These are phyloP conservation scores for Fraxinus floribunda DNA, from an alignment of 305 asterid species.

Conservation along the genomic window DNA sequence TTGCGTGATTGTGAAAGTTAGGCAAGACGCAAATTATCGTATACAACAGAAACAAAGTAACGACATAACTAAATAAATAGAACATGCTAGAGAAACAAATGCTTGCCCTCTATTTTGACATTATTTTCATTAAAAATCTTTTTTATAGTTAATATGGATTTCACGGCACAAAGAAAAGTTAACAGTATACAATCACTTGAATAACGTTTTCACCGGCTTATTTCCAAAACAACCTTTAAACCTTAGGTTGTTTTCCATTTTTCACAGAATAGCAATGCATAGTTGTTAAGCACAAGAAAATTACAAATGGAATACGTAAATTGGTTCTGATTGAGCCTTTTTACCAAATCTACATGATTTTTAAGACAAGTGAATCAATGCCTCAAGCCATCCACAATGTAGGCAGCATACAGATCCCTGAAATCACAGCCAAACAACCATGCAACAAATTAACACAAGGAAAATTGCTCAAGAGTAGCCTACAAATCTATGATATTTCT, in stretches of 20 bases:
- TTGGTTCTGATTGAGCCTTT: background rate
- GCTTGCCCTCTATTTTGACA: background rate
- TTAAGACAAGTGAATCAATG: conserved; percentile 35
- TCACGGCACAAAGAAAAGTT: background rate
- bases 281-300: background rate
- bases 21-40: background rate
- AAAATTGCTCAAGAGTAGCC: background rate
- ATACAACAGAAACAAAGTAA: background rate
- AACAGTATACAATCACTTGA: background rate
- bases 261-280: background rate
- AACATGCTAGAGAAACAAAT: background rate
- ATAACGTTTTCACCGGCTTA: background rate
- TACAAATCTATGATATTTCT: background rate
- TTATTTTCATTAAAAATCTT: background rate
- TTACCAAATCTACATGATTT: conserved; percentile 2
- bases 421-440: conserved; percentile 10
- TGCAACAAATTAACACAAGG: background rate
- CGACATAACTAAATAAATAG: background rate
- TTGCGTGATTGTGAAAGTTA: background rate
- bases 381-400: conserved; percentile 76
- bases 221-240: background rate
- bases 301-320: background rate
- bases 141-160: background rate
- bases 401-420: conserved; percentile 87
- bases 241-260: background rate